Conservation (phyloP, 805 yeast genomes). For the Jamesozyma spencerorum region DNA sequence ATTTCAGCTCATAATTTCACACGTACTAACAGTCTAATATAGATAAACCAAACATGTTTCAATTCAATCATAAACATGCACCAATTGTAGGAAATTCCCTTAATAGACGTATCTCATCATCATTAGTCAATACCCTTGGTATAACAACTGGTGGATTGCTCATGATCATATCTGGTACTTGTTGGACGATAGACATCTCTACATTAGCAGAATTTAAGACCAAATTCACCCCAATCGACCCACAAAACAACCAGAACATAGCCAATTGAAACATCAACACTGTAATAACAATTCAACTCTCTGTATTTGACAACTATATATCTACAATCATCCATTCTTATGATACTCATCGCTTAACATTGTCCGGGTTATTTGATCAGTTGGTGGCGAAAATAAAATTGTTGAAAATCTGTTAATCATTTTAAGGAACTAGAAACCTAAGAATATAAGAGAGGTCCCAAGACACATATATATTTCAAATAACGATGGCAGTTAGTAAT, state of each 20-base stretch:
- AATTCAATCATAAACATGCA: slow-evolving; percentile 57
- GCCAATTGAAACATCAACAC: not conserved
- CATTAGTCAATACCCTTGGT: slow-evolving; percentile 59
- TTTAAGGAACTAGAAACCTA: too few relatives aligned
- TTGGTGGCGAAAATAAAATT: not conserved
- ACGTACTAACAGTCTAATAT: not conserved
- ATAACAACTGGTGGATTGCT: slow-evolving; percentile 63
- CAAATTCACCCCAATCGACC: not conserved
- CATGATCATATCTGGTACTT: slow-evolving; percentile 63
- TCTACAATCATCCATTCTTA: too few relatives aligned
- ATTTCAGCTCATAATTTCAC: not conserved
- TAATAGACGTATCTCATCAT: slow-evolving; percentile 32
- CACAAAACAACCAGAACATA: too few relatives aligned
- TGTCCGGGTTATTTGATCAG: not conserved
- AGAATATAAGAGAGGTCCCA: too few relatives aligned
- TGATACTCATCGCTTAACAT: not conserved
- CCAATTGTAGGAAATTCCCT: slow-evolving; percentile 26
- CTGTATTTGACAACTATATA: too few relatives aligned
- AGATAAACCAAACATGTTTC: slow-evolving; percentile 64
- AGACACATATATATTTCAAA: not conserved
- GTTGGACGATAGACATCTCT: slow-evolving; percentile 74
- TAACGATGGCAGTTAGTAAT: slow-evolving; percentile 3
- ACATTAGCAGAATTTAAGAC: slow-evolving; percentile 50
- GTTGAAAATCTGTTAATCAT: not conserved
- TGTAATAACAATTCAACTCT: too few relatives aligned